Conservation (phyloP, 1,284 basidiomycete genomes). For the Ceratobasidium papillatum region DNA sequence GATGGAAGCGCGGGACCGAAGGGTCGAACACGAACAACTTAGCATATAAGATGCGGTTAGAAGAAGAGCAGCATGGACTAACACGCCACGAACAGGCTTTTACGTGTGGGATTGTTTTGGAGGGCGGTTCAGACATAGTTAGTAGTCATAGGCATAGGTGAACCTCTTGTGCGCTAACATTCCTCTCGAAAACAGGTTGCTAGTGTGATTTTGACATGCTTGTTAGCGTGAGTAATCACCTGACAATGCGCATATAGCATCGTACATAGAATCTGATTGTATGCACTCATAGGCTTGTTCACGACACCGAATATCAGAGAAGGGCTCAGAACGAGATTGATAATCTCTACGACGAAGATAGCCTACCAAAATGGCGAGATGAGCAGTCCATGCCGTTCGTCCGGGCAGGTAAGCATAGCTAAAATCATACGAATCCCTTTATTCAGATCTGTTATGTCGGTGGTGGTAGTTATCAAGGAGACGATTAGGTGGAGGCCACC, state of each 20-base stretch:
- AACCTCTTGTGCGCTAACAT: too few species aligned
- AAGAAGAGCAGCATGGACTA: not conserved
- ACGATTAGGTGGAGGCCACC: constrained; percentile 20
- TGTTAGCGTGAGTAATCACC: constrained; percentile 9
- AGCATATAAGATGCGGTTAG: constrained; percentile 19
- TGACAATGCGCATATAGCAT: not conserved
- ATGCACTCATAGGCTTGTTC: not conserved
- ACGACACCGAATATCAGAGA: not conserved
- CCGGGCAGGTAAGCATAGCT: not conserved
- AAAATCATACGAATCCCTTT: not conserved
- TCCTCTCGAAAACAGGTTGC: constrained; percentile 1
- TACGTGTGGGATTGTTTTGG: constrained; percentile 4
- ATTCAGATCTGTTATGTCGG: not conserved
- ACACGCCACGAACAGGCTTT: not conserved
- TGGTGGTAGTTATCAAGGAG: constrained; percentile 11
- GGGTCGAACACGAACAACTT: constrained; percentile 8
- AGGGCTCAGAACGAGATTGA: constrained; percentile 12
- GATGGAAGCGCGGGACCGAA: not conserved
- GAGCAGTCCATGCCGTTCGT: constrained; percentile 12
- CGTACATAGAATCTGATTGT: not conserved
- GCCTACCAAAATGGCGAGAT: constrained; percentile 12
- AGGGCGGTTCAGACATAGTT: constrained; percentile 29
- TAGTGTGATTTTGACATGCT: not conserved
- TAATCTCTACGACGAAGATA: constrained; percentile 21
- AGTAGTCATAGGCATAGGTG: not conserved